A percentile compares a stretch with the other conserved stretches of the same genome.
Conservation (phyloP, 768 basidiomycete species). For the Boletus tomentosulus region DNA sequence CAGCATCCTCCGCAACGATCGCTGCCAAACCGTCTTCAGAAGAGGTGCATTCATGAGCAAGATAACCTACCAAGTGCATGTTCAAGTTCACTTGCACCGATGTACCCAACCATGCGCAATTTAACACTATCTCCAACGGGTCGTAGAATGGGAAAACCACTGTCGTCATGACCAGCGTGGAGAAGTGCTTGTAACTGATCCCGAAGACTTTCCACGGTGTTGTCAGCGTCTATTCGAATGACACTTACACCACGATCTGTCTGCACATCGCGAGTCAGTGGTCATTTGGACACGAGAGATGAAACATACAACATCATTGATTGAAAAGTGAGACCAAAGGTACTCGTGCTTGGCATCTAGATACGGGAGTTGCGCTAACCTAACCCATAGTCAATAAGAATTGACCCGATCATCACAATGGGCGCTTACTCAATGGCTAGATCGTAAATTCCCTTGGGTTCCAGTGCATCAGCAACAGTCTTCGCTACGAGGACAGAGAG, state of each 20-base stretch:
- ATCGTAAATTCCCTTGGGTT: slow-evolving; percentile 93
- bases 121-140: slow-evolving; percentile 41
- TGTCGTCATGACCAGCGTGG: slow-evolving; percentile 61
- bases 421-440: slow-evolving; percentile 74
- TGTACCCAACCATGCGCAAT: slow-evolving; percentile 78
- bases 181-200: slow-evolving; percentile 62
- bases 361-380: slow-evolving; percentile 84
- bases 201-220: slow-evolving; percentile 74
- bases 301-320: slow-evolving; percentile 69
- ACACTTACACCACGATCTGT: slow-evolving; percentile 61
- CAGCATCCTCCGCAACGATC: slow-evolving; percentile 69
- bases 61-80: slow-evolving; percentile 74
- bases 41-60: background rate
- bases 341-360: slow-evolving; percentile 90
- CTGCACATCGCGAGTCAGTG: slow-evolving; percentile 34
- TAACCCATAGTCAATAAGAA: slow-evolving; percentile 18
- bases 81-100: slow-evolving; percentile 90
- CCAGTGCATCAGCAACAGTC: slow-evolving; percentile 31
- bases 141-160: slow-evolving; percentile 84
- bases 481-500: slow-evolving; percentile 68
- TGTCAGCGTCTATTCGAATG: slow-evolving; percentile 66
- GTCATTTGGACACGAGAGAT: background rate
- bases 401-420: background rate
- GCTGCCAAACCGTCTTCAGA: slow-evolving; percentile 37
- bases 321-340: slow-evolving; percentile 73